These are phyloP conservation scores for Exserohilum turcica DNA, from an alignment of 2,329 filamentous ascomycete species.

Conservation along the genomic window DNA sequence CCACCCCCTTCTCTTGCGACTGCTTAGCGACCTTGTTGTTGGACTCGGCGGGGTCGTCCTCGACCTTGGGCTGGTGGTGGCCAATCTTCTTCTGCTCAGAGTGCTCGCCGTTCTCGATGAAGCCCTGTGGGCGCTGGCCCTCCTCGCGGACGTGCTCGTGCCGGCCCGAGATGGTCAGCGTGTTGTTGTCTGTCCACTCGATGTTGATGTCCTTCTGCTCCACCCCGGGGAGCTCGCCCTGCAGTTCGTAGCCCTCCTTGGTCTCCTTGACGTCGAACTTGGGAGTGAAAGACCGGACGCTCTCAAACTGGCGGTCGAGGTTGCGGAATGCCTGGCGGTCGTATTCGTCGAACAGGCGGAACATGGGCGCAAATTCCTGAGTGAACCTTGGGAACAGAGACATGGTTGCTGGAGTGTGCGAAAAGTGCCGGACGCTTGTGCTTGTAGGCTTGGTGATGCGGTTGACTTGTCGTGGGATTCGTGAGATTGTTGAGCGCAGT, in stretches of 20 bases:
- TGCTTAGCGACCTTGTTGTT: conserved; percentile 34
- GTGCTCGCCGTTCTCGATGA: conserved; percentile 50
- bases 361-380: conserved; percentile 52
- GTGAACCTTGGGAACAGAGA: conserved; percentile 51
- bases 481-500: conserved; percentile 40
- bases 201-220: conserved; percentile 75
- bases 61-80: conserved; percentile 62
- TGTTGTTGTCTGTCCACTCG: conserved; percentile 79
- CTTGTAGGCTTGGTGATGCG: conserved; percentile 36
- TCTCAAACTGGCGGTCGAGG: conserved; percentile 29
- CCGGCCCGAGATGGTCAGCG: conserved; percentile 71
- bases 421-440: conserved; percentile 24
- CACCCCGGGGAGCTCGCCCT: conserved; percentile 79
- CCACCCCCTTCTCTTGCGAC: conserved; percentile 46
- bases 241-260: conserved; percentile 71
- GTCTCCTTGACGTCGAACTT: conserved; percentile 80
- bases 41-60: conserved; percentile 59
- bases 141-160: conserved; percentile 68
- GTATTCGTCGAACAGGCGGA: conserved; percentile 56
- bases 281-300: conserved; percentile 67
- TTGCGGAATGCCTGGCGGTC: conserved; percentile 45
- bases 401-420: conserved; percentile 41
- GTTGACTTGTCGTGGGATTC: conserved; percentile 39
- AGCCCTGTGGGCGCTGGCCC: conserved; percentile 56
- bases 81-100: conserved; percentile 30